Percentiles rank a stretch among this genome's conserved stretches.
Evolutionary conservation across 2,329 filamentous ascomycete species (phyloP).

Genomic region (Venturia carpophila): DNA sequence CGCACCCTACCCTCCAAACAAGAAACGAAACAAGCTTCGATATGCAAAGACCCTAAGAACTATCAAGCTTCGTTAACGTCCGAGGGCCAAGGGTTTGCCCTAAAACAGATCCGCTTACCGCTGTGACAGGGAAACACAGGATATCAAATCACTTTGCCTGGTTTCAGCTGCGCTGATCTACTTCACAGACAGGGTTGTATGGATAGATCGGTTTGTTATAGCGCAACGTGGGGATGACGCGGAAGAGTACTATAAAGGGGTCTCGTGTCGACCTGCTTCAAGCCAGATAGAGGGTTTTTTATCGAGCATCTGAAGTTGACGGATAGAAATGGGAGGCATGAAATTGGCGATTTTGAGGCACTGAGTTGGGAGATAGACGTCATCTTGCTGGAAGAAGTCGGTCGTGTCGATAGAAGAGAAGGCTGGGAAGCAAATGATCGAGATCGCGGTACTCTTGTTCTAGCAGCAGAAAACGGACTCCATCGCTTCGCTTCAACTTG

Average conservation of each 20-base stretch:
- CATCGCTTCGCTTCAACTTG: not conserved
- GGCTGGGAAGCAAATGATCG: not conserved
- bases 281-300: not conserved
- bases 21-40: slow-evolving; percentile 7
- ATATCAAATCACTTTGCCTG: not conserved
- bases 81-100: not conserved
- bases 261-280: not conserved
- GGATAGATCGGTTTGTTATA: not conserved
- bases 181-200: not conserved
- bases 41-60: not conserved
- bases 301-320: not conserved
- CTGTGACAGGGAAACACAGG: not conserved
- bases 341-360: too few relatives aligned
- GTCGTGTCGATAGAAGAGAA: too few relatives aligned
- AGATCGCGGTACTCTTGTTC: not conserved
- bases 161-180: slow-evolving; percentile 8
- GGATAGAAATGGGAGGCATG: not conserved
- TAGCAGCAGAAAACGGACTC: not conserved
- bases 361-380: too few relatives aligned
- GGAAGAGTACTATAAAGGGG: not conserved
- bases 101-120: not conserved
- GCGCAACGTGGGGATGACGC: not conserved
- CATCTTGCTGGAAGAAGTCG: too few relatives aligned
- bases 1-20: not conserved
- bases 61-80: not conserved